phyloP scores from a whole-genome alignment of 2,329 filamentous ascomycete species.

The Ophiostoma quercus region DNA sequence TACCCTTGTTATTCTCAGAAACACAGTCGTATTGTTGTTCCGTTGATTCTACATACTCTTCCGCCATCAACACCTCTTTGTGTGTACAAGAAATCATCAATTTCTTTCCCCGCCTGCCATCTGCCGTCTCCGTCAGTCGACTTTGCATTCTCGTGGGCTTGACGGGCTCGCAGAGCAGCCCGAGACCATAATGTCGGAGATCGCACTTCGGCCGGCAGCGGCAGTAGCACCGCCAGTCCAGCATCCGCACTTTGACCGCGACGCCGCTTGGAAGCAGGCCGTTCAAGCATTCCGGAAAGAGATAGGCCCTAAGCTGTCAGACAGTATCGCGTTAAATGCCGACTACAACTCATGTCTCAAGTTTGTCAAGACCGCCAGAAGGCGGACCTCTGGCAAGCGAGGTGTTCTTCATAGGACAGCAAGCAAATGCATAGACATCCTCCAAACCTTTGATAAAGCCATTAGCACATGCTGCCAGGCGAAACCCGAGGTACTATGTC shows the following conservation, averaged over 20 bases:
- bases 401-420: neutral
- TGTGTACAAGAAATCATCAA: no score
- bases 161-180: no score
- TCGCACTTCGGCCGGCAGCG: no score
- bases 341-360: neutral
- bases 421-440: neutral
- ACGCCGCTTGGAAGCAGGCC: neutral
- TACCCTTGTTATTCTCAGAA: no score
- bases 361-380: neutral
- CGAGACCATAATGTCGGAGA: neutral
- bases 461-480: neutral
- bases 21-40: no score
- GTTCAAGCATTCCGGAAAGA: neutral
- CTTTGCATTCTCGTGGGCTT: no score
- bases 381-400: neutral
- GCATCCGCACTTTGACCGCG: neutral
- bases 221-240: neutral
- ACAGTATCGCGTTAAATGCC: neutral
- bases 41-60: no score
- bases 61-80: no score
- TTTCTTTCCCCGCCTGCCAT: no score
- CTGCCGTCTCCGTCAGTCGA: no score
- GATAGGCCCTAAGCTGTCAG: neutral
- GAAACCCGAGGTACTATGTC: neutral
- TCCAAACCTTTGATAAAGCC: neutral